Base-by-base conservation (phyloP, 768 basidiomycete species). In the Lentinula lateritia region DNA sequence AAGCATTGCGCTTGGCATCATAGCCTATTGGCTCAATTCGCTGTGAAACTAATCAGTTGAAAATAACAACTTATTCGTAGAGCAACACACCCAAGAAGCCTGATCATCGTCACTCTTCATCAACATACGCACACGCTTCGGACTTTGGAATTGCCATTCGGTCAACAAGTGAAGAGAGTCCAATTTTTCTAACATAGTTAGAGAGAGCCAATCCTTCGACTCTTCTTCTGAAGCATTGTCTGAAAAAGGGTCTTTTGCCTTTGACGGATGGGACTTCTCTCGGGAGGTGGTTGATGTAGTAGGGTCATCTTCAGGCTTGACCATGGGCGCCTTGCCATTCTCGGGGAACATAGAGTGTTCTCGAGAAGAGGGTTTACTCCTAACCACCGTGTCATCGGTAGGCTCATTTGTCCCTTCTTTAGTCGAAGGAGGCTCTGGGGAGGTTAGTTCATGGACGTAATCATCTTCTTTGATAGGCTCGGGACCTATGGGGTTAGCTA, bases 101-200 rank as follows among this genome's bases (percentile, higher is more conserved):
- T 78, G 75, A 46, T 93, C 92, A 63, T 92, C 91, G 60, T 92
- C 92, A 55, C 77, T 82, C 68, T 84, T 89, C 90, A 93, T 92
- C 52, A 89, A 72, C 48, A 78, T 79, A 61, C 91, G 79, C 20
- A 94, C 67, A 59, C 88, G 80, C 57, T 80, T 78, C 5, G 90
- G 83, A 68, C 91, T 90, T 62, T 92, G 87, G 64, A 94, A 93
- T 67, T 92, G 90, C 93, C 93, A 95, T 73, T 95, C 93, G 34
- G 80, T 81, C 53, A 94, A 74, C 15, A 83, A 75, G 65, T 92
- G 83, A 67, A 93, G 74, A 3, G 88, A 85, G 62, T 92, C 88
- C 46, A 95, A 81, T 73, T 92, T 92, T 38, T 74, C 74, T 43
- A 86, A 78, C 81, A 90, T 85, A 2, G 86, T 78, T 32, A 93